Conservation (phyloP, 495 filamentous ascomycete genomes). For the Podospora pseudoanserina region DNA sequence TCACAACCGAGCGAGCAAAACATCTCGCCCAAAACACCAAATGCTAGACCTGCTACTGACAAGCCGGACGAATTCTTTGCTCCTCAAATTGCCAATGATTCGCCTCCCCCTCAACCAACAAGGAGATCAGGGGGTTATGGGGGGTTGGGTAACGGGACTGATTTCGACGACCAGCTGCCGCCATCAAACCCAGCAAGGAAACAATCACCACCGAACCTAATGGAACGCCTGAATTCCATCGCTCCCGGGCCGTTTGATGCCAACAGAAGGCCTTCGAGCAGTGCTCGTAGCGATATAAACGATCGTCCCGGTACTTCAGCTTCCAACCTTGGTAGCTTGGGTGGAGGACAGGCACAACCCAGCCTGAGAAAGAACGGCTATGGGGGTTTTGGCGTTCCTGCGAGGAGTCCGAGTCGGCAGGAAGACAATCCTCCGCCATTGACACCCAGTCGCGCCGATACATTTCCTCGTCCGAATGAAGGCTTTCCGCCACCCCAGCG, state of each 20-base stretch:
- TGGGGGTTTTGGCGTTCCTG: conserved; percentile 45
- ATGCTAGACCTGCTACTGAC: conserved; percentile 36
- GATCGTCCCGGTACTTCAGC: conserved; percentile 40
- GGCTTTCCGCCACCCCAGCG: conserved; percentile 37
- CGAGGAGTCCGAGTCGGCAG: conserved; percentile 29
- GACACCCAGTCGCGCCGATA: conserved; percentile 50
- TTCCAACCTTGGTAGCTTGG: conserved; percentile 42
- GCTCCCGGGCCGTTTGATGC: conserved; percentile 64
- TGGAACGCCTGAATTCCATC: conserved; percentile 63
- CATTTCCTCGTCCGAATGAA: conserved; percentile 48
- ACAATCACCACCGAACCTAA: conserved; percentile 46
- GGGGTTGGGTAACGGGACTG: conserved; percentile 48
- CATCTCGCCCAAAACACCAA: conserved; percentile 54
- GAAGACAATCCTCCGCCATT: conserved; percentile 32
- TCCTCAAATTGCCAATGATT: conserved; percentile 37
- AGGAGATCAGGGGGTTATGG: conserved; percentile 40
- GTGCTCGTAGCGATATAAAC: conserved; percentile 22
- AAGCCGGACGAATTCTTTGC: conserved; percentile 38
- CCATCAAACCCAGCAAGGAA: conserved; percentile 37
- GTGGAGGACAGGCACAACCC: conserved; percentile 34
- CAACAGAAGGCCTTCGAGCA: conserved; percentile 27
- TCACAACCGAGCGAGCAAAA: conserved; percentile 48
- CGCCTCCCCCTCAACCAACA: conserved; percentile 26
- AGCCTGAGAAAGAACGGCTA: conserved; percentile 48
- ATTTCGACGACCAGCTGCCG: conserved; percentile 42